phyloP scores from a whole-genome alignment of 2,329 filamentous ascomycete genomes.

The Penicillium sp. region DNA sequence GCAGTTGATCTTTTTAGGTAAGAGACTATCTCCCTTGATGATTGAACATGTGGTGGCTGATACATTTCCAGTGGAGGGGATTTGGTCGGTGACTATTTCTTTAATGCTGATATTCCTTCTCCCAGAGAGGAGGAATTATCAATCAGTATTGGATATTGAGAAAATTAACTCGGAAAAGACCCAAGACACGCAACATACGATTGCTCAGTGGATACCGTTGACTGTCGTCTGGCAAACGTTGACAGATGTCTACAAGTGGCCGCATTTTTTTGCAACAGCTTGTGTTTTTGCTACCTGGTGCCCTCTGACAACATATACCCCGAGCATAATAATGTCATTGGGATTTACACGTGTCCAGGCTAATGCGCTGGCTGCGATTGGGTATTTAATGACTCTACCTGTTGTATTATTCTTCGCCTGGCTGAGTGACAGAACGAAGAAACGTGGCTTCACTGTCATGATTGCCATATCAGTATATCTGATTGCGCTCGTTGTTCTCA shows the following conservation, averaged over 20 bases:
- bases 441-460: slow-evolving; percentile 47
- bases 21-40: not conserved
- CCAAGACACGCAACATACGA: not conserved
- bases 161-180: not conserved
- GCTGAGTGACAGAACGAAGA: slow-evolving; percentile 49
- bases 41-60: not conserved
- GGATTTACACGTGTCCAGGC: slow-evolving; percentile 49
- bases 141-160: not conserved
- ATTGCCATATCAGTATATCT: slow-evolving; percentile 49
- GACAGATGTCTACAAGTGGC: slow-evolving; percentile 49
- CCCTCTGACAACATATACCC: slow-evolving; percentile 54
- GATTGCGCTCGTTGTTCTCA: slow-evolving; percentile 44
- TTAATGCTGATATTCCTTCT: slow-evolving; percentile 1
- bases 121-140: not conserved
- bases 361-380: slow-evolving; percentile 47
- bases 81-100: slow-evolving; percentile 6
- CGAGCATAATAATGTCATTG: slow-evolving; percentile 38
- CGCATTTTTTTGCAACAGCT: slow-evolving; percentile 51
- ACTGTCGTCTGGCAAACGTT: slow-evolving; percentile 32
- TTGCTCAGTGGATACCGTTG: not conserved
- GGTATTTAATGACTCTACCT: slow-evolving; percentile 47
- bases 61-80: slow-evolving; percentile 3
- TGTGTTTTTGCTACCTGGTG: slow-evolving; percentile 56
- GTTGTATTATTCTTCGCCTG: slow-evolving; percentile 52
- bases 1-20: slow-evolving; percentile 54